Evolutionary conservation across 2,329 filamentous ascomycete genomes (phyloP).

Genomic region (Ophiostoma angusticollis): DNA sequence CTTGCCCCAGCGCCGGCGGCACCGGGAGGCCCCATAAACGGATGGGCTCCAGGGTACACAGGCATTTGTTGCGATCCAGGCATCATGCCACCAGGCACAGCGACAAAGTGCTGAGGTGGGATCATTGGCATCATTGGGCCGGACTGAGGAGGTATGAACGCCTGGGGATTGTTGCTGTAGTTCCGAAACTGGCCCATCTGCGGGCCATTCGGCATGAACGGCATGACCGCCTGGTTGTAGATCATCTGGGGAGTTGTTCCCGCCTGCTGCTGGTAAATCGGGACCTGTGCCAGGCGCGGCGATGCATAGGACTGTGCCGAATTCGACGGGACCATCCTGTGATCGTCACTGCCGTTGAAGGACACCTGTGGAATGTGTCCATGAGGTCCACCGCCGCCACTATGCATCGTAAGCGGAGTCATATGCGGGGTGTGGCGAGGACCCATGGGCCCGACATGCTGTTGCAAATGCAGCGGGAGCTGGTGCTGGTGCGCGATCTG

Average conservation of each 20-base stretch:
- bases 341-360: constrained; percentile 57
- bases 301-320: constrained; percentile 78
- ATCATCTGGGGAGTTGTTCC: constrained; percentile 56
- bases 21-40: constrained; percentile 48
- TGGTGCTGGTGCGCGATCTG: constrained; percentile 74
- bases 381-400: constrained; percentile 44
- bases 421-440: constrained; percentile 61
- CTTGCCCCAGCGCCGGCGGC: constrained; percentile 1
- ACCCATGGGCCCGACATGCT: constrained; percentile 56
- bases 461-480: constrained; percentile 62
- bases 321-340: constrained; percentile 78
- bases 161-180: constrained; percentile 59
- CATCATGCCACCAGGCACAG: constrained; percentile 56
- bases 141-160: constrained; percentile 59
- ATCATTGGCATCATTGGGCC: constrained; percentile 72
- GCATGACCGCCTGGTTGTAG: constrained; percentile 61
- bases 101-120: constrained; percentile 67
- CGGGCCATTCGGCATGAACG: constrained; percentile 56
- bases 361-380: constrained; percentile 49
- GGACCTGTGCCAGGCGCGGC: constrained; percentile 59
- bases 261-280: constrained; percentile 58
- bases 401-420: constrained; percentile 64
- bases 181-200: constrained; percentile 60
- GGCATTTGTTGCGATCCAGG: constrained; percentile 59
- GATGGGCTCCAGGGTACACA: constrained; percentile 63